Percentiles rank a stretch among this genome's conserved stretches.
phyloP scores from a whole-genome alignment of 371 early-diverging fungal genomes.

The Apophysomyces variabilis region DNA sequence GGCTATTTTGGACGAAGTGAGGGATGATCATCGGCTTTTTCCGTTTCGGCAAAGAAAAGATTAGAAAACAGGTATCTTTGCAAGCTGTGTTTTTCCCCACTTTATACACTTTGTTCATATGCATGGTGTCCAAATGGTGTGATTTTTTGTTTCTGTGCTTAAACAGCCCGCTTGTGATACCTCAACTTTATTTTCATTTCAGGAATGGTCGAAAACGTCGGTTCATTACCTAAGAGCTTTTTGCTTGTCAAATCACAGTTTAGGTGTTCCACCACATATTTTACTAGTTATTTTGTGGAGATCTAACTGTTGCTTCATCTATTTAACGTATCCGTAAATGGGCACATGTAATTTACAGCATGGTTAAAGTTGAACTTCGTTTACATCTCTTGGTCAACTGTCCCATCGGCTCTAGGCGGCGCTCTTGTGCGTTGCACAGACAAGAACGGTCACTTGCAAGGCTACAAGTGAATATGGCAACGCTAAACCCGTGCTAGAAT shows the following conservation, averaged over 20 bases:
- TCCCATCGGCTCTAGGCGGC: constrained; percentile 8
- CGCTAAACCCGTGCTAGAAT: constrained; percentile 6
- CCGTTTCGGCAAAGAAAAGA: not conserved
- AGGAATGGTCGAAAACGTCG: constrained; percentile 5
- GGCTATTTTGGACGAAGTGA: not conserved
- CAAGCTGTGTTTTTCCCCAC: not conserved
- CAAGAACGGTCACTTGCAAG: constrained; percentile 1
- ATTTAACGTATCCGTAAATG: too few species aligned
- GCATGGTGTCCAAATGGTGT: constrained; percentile 5
- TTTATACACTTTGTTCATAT: not conserved
- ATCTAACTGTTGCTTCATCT: not conserved
- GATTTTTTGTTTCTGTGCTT: not conserved
- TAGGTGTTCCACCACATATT: constrained; percentile 1
- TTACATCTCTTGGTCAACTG: not conserved
- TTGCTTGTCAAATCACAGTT: constrained; percentile 7
- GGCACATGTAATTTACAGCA: not conserved
- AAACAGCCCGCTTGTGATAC: not conserved
- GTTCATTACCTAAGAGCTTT: not conserved
- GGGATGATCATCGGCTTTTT: constrained; percentile 3
- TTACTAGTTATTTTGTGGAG: not conserved
- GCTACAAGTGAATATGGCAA: constrained; percentile 3
- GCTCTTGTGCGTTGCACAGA: constrained; percentile 5
- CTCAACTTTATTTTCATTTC: not conserved
- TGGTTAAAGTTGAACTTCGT: constrained; percentile 7
- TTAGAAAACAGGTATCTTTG: not conserved